These are phyloP conservation scores for Colletotrichum graminicola DNA, from an alignment of 2,329 filamentous ascomycete species.

Conservation along the genomic window DNA sequence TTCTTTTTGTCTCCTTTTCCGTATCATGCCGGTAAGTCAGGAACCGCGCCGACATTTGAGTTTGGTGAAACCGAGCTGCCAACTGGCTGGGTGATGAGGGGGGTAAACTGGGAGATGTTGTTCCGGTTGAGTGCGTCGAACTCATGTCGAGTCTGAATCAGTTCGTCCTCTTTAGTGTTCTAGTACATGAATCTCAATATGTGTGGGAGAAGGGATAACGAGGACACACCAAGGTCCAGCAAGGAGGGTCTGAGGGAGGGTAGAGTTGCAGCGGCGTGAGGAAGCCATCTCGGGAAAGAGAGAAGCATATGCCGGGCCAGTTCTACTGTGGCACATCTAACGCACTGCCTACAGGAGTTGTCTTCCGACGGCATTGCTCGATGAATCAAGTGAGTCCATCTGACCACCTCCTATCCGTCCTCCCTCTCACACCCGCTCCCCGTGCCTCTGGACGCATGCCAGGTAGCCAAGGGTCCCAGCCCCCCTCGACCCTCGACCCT, in stretches of 20 bases:
- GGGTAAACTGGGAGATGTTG: not conserved
- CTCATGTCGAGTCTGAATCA: too few species aligned
- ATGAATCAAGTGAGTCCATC: not conserved
- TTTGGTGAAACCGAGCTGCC: not conserved
- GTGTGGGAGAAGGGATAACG: constrained; percentile 9
- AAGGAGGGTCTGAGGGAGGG: not conserved
- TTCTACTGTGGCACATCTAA: constrained; percentile 25
- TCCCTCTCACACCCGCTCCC: not conserved
- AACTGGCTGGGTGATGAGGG: not conserved
- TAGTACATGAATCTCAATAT: not conserved
- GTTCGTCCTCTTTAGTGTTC: not conserved
- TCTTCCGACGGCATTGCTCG: not conserved
- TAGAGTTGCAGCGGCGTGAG: not conserved
- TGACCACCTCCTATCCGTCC: not conserved
- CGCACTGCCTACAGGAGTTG: not conserved
- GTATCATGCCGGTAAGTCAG: too few species aligned
- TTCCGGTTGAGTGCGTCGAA: constrained; percentile 1
- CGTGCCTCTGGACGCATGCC: not conserved
- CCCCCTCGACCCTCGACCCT: not conserved
- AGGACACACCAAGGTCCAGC: not conserved
- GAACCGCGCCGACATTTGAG: not conserved
- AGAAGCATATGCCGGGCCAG: constrained; percentile 17
- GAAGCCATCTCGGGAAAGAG: not conserved
- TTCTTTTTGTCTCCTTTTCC: too few species aligned
- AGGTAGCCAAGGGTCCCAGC: too few species aligned